A percentile compares a stretch with the other conserved stretches of the same genome.
phyloP scores from a whole-genome alignment of 306 rosid species.

The Cucumis sativus region DNA sequence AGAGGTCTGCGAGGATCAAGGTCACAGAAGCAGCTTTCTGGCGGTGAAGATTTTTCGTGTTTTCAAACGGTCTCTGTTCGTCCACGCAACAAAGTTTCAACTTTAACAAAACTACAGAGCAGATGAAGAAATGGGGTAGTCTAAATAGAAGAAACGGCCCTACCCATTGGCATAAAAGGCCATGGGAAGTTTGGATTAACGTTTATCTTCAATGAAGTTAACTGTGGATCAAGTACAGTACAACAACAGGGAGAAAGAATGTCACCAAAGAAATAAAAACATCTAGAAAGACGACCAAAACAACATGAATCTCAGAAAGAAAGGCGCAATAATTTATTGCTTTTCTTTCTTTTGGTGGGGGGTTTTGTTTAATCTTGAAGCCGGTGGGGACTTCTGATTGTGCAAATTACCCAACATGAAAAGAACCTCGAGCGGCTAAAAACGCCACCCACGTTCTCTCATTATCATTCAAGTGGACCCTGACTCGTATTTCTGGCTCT shows the following conservation, averaged over 20 bases:
- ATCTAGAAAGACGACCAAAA: background rate
- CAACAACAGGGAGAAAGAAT: slow-evolving; percentile 1
- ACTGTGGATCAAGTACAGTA: background rate
- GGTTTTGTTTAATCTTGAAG: background rate
- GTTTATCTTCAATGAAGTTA: background rate
- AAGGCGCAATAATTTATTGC: background rate
- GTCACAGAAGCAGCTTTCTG: background rate
- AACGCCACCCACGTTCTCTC: slow-evolving; percentile 21
- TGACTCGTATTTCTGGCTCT: background rate
- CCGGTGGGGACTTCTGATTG: background rate
- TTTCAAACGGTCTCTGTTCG: background rate
- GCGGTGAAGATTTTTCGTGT: too few relatives aligned
- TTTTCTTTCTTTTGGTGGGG: background rate
- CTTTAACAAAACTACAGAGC: background rate
- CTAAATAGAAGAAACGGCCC: background rate
- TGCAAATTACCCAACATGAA: slow-evolving; percentile 9
- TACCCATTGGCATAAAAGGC: background rate
- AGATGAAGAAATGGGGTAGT: background rate
- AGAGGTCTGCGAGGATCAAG: background rate
- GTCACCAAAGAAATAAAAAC: background rate
- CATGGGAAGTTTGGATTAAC: background rate
- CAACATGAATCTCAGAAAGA: background rate
- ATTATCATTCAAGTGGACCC: slow-evolving; percentile 30
- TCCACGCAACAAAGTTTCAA: background rate
- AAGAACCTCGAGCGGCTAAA: slow-evolving; percentile 6